Evolutionary conservation across 192 early-diverging fungal species (phyloP), one percentile per base, ranked within the genome.

Genomic region (Coemansia sp.): DNA sequence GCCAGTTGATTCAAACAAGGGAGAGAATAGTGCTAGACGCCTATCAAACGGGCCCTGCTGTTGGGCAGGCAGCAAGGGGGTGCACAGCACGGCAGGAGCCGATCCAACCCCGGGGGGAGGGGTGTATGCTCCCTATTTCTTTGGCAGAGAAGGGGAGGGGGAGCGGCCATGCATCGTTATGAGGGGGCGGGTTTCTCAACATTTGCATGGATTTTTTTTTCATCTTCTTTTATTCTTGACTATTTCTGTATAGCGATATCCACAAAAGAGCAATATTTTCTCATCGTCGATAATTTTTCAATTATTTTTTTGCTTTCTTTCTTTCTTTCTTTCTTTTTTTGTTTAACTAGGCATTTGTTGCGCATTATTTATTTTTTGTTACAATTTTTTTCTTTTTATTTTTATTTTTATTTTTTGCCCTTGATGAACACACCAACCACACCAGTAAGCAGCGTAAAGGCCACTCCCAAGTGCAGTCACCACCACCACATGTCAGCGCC

Each of bases 351-450:
- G n/a, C n/a, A n/a, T 56, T 2, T 47, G 17, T 19, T 56, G 10
- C 25, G 24, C 40, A 19, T 61, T 45, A 9, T 14, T 35, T 35
- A 20, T 17, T 24, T 47, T 47, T 51, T 27, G 47, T 27, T 27
- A 51, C 25, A 51, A 19, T 25, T 22, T 51, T 29, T 27, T 22
- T 27, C 25, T 27, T 56, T 15, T 17, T 38, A 38, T 11, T 47
- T 20, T 6, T 17, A 6, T 6, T 25, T 25, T 14, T 60, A 24
- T n/a, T 36, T 6, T 56, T 45, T 8, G 7, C 4, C 31, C 19
- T 49, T 7, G 42, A 71, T 71, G 69, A 63, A 64, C 38, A 71
- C 69, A 19, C 69, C 69, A 36, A 64, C 62, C 11, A 71, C 69
- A 5, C 69, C 69, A 17, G 69, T 65, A 8, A 64, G 49, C 19